Base-by-base conservation (phyloP, 768 basidiomycete genomes). In the Candolleomyces eurysporus region DNA sequence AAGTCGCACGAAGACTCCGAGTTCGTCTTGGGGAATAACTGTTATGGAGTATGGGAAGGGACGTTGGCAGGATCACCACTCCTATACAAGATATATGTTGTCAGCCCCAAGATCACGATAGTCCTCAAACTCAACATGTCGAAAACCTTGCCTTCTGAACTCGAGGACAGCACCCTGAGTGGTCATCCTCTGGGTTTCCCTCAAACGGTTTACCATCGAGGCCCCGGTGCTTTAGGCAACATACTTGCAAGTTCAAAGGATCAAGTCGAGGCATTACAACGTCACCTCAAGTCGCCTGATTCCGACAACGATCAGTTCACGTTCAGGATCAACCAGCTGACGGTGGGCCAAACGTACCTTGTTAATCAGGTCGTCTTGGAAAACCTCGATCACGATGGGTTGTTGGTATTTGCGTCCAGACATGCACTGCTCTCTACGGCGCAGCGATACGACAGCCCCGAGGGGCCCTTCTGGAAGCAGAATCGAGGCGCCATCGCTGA, bases 41-140 rank as follows among this genome's bases (percentile, higher is more conserved):
- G 2, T 26, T 26, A 26, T 26, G 26, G 26, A 26, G 2, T 26
- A 26, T 26, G 26, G 26, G 26, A 26, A 26, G 26, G 26, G 4
- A 26, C 2, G 26, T 26, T 26, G 26, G 26, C 26, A 26, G 26
- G 26, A 4, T 26, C 26, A 4, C 2, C 2, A 4, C 2, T 2
- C 4, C 26, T 26, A 26, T 26, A 2, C 26, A 26, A 4, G 26
- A 26, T 26, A 26, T 26, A 26, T 26, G 26, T 76, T 54, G 57
- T 78, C 65, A 75, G 74, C 67, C 75, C 77, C 46, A 69, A 68
- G 30, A 62, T 76, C 54, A 72, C 68, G 40, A 62, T 75, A 30
- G 65, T 76, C 57, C 63, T 77, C 46, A 60, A 54, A 30, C 30
- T 42, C 36, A 60, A 2, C 4, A 60, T 43, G 32, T 21, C 13